Base-by-base conservation (phyloP, 352 stramenopile species). In the Hyaloperonospora arabidopsidis region DNA sequence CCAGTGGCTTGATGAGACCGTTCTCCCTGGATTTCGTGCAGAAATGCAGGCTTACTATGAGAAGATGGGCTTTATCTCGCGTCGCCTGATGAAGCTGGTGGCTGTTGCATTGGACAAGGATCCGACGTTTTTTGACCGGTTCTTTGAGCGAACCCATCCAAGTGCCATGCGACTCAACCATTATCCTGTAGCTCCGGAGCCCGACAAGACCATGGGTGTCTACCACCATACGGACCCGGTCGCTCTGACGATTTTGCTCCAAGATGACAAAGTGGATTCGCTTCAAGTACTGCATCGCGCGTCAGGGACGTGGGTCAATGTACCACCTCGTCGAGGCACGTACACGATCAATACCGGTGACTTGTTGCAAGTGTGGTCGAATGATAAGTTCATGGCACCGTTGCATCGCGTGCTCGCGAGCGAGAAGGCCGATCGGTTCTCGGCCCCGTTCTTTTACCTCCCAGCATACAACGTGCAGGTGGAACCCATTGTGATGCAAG, bases 351-450 rank as follows among this genome's bases (percentile, higher is more conserved):
- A 46, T 15, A 46, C 22, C 28, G 40, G 40, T 4, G 40, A 46
- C 18, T 25, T 46, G 40, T 5, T 46, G 17, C 40, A 46, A 19
- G 40, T 46, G 40, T 46, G 40, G 40, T 46, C 40, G 15, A 46
- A 46, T 29, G 40, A 46, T 15, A 2, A 46, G 21, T 46, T 46
- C 21, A 46, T 46, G 5, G 40, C 40, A 1, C 40, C 40, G 21
- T 7, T 46, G 12, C 40, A 46, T 29, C 40, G 40, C 22, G 40
- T 46, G 40, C 40, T 46, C 12, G 40, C 40, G 14, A 25, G 22
- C 13, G 18, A 17, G n/a, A 19, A 28, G 6, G 40, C 40, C 1
- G 40, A 46, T 12, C 40, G 40, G 12, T 46, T 29, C 22, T 46
- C 40, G 12, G 40, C 40, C 2, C 40, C 40, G 8, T 46, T 46